These are phyloP conservation scores for Globisporangium cystogenes DNA, from an alignment of 352 stramenopile genomes.

Conservation along the genomic window DNA sequence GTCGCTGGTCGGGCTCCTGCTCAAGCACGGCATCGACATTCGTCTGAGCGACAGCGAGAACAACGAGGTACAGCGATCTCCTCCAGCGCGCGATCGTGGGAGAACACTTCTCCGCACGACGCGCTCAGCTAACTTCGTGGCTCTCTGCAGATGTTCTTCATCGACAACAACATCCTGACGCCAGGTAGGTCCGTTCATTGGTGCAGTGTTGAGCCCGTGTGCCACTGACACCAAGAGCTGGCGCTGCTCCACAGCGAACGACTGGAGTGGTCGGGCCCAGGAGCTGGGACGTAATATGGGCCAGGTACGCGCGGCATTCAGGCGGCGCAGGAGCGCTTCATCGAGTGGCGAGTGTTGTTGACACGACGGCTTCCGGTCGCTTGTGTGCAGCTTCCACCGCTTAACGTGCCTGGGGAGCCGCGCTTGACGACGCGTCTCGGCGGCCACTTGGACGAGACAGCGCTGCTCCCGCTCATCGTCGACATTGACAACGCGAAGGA, in stretches of 20 bases:
- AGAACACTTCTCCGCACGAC: too few relatives aligned
- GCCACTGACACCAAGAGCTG: neutral
- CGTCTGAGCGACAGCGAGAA: neutral
- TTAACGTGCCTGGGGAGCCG: neutral
- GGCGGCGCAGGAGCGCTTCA: neutral
- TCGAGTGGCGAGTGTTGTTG: neutral
- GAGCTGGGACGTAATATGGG: neutral
- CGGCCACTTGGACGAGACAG: neutral
- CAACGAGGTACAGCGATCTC: neutral
- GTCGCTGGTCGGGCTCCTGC: neutral
- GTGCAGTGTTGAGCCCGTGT: neutral
- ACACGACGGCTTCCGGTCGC: neutral
- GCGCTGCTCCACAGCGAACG: neutral
- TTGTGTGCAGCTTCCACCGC: neutral
- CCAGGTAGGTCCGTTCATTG: neutral
- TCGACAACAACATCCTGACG: neutral
- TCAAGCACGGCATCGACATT: neutral
- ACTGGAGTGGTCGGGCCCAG: neutral
- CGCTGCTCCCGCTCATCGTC: neutral
- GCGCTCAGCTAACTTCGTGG: neutral
- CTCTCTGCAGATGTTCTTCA: neutral
- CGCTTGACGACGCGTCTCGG: neutral
- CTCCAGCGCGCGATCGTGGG: neutral
- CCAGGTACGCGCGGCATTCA: neutral
- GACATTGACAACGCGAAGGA: neutral